These are phyloP conservation scores for Carnegiea gigantea DNA, from an alignment of 179 eudicot genomes.

Conservation along the genomic window DNA sequence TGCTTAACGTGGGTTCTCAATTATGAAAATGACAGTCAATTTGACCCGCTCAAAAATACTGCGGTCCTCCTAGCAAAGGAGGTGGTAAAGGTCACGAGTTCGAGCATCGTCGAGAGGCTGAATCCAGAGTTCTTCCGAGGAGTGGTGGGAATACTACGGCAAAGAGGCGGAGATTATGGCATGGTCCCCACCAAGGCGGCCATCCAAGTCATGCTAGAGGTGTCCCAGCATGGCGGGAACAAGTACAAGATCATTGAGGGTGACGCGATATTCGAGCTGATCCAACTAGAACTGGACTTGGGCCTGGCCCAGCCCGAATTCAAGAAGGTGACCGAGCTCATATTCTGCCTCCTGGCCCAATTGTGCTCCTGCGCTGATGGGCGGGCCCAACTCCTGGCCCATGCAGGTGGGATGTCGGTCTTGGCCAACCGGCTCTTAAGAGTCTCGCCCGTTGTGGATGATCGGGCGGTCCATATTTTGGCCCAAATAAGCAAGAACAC, in stretches of 20 bases:
- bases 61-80: conserved; percentile 33
- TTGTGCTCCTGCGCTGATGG: conserved; percentile 73
- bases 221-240: conserved; percentile 53
- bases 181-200: conserved; percentile 38
- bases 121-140: conserved; percentile 35
- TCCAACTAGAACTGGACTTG: conserved; percentile 49
- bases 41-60: conserved; percentile 12
- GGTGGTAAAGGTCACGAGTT: conserved; percentile 35
- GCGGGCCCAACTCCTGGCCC: conserved; percentile 57
- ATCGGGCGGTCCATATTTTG: conserved; percentile 48
- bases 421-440: conserved; percentile 53
- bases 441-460: conserved; percentile 55
- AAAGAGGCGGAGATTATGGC: background rate
- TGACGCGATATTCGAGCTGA: conserved; percentile 40
- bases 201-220: conserved; percentile 35
- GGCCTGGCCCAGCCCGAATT: conserved; percentile 20
- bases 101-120: conserved; percentile 33
- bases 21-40: background rate
- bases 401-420: conserved; percentile 50
- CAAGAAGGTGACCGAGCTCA: conserved; percentile 41
- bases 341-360: conserved; percentile 50
- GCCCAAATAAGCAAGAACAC: conserved; percentile 45
- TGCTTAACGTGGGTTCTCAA: conserved; percentile 52
- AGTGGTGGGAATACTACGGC: conserved; percentile 29
- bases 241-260: conserved; percentile 40